Evolutionary conservation across 164 flowering plant species (phyloP).

Genomic region (Paratinospora sagittata): DNA sequence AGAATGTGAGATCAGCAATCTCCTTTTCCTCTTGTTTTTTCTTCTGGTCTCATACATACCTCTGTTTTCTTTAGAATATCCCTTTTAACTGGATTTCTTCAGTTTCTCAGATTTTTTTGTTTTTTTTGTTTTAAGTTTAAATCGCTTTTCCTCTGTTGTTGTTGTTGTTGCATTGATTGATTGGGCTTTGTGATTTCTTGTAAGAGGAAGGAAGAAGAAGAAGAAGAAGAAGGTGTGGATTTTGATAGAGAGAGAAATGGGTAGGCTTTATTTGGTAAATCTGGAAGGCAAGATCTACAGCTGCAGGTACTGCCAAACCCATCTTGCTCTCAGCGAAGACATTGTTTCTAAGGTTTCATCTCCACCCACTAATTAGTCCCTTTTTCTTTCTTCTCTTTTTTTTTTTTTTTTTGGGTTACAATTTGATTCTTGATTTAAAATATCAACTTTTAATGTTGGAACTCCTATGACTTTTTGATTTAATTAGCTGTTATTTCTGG

Average conservation of each 20-base stretch:
- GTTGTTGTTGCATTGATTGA: background rate
- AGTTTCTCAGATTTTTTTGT: background rate
- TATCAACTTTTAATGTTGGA: no score
- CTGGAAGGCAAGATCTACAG: no score
- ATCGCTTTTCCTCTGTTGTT: no score
- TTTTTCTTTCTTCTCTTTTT: no score
- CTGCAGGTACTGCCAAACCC: no score
- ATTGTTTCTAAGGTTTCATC: constrained; percentile 70
- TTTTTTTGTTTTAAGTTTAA: no score
- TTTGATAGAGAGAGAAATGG: no score
- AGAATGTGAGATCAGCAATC: background rate
- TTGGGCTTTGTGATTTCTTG: background rate
- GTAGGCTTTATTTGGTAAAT: no score
- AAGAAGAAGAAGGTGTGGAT: no score
- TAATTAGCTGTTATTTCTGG: background rate
- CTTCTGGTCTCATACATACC: background rate
- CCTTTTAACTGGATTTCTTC: background rate
- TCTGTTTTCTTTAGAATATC: background rate
- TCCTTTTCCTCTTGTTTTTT: background rate
- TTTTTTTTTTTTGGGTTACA: background rate
- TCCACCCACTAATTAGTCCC: background rate
- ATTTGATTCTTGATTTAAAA: background rate
- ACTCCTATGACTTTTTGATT: no score
- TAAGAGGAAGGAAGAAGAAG: background rate
- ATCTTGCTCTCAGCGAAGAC: constrained; percentile 57